Percentiles rank a stretch among this genome's conserved stretches.
Evolutionary conservation across 2,329 filamentous ascomycete species (phyloP).

Genomic region (Monilinia fructigena): DNA sequence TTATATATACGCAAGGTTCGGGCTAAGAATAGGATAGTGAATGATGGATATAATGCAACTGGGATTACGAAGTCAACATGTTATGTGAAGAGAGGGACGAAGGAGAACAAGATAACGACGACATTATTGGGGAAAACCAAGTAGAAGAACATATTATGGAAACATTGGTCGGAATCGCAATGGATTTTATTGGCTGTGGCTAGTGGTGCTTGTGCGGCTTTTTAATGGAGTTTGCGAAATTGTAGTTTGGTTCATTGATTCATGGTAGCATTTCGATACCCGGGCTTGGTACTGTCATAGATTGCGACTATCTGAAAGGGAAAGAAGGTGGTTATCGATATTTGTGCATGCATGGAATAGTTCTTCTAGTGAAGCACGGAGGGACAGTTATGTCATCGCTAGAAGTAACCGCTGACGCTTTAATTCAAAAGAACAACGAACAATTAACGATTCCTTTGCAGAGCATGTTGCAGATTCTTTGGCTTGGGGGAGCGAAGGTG

Average conservation of each 20-base stretch:
- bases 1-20: not conserved
- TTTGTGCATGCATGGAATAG: not conserved
- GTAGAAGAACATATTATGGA: constrained; percentile 30
- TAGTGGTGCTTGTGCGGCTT: constrained; percentile 74
- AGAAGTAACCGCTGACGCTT: constrained; percentile 18
- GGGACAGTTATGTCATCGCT: not conserved
- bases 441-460: constrained; percentile 53
- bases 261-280: not conserved
- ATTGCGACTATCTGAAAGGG: not conserved
- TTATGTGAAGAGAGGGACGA: constrained; percentile 14
- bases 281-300: not conserved
- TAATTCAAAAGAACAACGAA: constrained; percentile 49
- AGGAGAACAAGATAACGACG: constrained; percentile 4
- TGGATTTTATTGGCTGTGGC: constrained; percentile 71
- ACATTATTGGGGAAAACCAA: not conserved
- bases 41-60: constrained; percentile 7
- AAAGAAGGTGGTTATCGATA: no score
- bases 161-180: constrained; percentile 44
- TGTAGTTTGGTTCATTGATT: constrained; percentile 51
- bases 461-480: constrained; percentile 46
- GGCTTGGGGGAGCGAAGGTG: constrained; percentile 47
- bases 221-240: constrained; percentile 78
- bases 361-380: constrained; percentile 2
- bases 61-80: not conserved
- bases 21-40: constrained; percentile 5